A percentile compares a stretch with the other conserved stretches of the same genome.
Conservation (phyloP, 225 moss, liverwort and hornwort genomes). For the Thuidium tamariscinum region DNA sequence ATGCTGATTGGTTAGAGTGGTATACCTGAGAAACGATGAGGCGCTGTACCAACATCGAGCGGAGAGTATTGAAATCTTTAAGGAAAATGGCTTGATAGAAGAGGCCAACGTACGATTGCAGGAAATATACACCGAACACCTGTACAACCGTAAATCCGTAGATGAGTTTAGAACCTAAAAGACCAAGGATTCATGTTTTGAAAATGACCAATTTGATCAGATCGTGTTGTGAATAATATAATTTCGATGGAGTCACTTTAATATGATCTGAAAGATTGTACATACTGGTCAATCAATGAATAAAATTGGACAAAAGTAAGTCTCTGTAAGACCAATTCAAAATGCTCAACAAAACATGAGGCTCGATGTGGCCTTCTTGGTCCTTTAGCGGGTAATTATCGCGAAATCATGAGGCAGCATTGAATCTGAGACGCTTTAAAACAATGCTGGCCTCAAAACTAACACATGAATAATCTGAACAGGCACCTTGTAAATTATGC, state of each 20-base stretch:
- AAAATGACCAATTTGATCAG: not conserved
- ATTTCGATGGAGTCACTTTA: not conserved
- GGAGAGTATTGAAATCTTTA: constrained; percentile 44
- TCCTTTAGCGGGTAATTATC: not conserved
- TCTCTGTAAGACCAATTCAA: not conserved
- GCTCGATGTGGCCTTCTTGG: not conserved
- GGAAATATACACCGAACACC: constrained; percentile 53
- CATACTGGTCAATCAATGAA: not conserved
- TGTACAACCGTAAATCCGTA: not conserved
- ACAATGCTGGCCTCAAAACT: not conserved
- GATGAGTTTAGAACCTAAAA: not conserved
- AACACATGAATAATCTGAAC: not conserved
- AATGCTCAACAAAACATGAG: not conserved
- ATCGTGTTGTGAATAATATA: not conserved
- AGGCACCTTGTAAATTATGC: constrained; percentile 50
- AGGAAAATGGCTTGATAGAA: constrained; percentile 46
- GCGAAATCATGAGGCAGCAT: not conserved
- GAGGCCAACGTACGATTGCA: constrained; percentile 59
- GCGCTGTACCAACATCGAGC: constrained; percentile 49
- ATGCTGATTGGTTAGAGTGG: not conserved
- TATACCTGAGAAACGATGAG: constrained; percentile 49
- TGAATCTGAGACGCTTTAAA: not conserved
- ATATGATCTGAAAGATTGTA: not conserved
- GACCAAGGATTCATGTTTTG: not conserved
- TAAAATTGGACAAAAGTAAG: not conserved